Evolutionary conservation across 2,329 filamentous ascomycete species (phyloP).

Genomic region (Nemania abortiva): DNA sequence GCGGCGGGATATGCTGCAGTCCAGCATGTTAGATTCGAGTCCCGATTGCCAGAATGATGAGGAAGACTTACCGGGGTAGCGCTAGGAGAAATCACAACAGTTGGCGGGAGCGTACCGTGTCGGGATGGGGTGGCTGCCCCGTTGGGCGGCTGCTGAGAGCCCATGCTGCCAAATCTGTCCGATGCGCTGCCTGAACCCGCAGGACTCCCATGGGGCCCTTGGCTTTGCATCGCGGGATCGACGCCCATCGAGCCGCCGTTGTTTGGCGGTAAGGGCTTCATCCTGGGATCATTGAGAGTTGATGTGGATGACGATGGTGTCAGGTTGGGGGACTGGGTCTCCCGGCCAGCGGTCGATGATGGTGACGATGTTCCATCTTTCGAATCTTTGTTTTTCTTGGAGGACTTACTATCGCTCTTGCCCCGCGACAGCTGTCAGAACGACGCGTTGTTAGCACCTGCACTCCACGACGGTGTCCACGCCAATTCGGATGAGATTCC

Average conservation of each 20-base stretch:
- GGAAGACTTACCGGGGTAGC: constrained; percentile 80
- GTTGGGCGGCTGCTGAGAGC: constrained; percentile 59
- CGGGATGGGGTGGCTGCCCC: constrained; percentile 72
- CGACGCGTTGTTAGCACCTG: constrained; percentile 33
- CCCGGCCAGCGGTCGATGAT: constrained; percentile 65
- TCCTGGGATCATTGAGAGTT: constrained; percentile 84
- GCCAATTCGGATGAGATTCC: not conserved
- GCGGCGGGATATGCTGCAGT: constrained; percentile 85
- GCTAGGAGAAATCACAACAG: constrained; percentile 94
- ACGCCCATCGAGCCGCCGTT: constrained; percentile 58
- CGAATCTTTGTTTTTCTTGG: constrained; percentile 78
- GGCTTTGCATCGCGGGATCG: constrained; percentile 59
- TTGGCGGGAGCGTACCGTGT: constrained; percentile 77
- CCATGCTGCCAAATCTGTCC: constrained; percentile 55
- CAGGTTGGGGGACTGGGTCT: constrained; percentile 71
- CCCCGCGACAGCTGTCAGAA: constrained; percentile 85
- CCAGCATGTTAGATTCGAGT: constrained; percentile 12
- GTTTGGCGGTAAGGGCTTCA: constrained; percentile 78
- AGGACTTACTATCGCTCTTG: constrained; percentile 87
- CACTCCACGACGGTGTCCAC: constrained; percentile 12
- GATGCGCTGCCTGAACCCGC: constrained; percentile 43
- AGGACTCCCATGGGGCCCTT: constrained; percentile 48
- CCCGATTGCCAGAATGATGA: constrained; percentile 15
- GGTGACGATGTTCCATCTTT: constrained; percentile 86
- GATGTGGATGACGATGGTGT: constrained; percentile 93